Evolutionary conservation across 2,329 filamentous ascomycete species (phyloP), one percentile per base, ranked within the genome.

Genomic region (Xylariaceae sp.): DNA sequence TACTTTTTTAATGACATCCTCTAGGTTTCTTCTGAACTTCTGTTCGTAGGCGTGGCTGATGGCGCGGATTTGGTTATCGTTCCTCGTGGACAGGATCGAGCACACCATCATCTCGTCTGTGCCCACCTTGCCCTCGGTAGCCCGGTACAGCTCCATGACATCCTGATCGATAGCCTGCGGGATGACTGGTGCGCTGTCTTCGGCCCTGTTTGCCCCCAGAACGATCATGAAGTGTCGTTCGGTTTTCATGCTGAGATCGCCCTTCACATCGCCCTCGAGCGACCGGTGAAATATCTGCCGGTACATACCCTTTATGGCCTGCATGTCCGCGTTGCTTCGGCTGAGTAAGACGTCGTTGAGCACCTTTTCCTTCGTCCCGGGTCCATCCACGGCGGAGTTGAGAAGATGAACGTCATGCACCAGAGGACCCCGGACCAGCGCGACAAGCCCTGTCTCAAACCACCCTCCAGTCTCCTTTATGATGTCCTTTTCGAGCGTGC

Each of bases 341-440:
- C 87, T 82, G 3, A 97, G 83, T 2, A 98, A 81, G 5, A 96
- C 82, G 65, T 98, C 93, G 71, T 96, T 95, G 48, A 99, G 80
- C 1, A 95, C 80, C 52, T 79, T 78, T 70, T 98, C 93, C 67
- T 96, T 96, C 0, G 93, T 98, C 7, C 95, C 95, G 0, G 85
- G 71, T 0, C 93, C 92, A 47, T 86, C 80, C 77, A 96, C 86
- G 1, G 91, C 88, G 1, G 88, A 80, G 67, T 87, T 80, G 7
- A 95, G 76, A 50, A 85, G 82, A 67, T 87, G 79, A 3, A 89
- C 88, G 71, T 98, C 93, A 60, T 91, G 82, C 47, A 85, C 77
- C 9, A 97, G 79, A 0, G 93, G 95, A 0, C 95, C 95, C 2
- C 90, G 85, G 2, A 88, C 83, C 40, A 96, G 79, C 16, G 89